These are phyloP conservation scores for Miscanthus lutarioriparius DNA, from an alignment of 176 grass and related monocot genomes.

Conservation along the genomic window DNA sequence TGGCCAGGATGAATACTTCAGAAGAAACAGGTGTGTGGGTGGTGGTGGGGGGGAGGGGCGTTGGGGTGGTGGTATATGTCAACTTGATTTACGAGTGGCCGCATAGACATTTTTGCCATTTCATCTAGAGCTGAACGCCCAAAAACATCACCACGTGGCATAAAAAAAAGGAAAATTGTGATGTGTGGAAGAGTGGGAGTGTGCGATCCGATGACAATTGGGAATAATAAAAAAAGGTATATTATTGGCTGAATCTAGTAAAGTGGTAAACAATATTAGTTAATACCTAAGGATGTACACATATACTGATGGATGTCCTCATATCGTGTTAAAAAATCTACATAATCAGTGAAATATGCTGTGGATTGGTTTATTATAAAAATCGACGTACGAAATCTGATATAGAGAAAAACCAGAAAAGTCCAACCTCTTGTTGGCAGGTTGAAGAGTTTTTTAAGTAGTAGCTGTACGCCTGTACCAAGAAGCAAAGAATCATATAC, in stretches of 20 bases:
- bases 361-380: background rate
- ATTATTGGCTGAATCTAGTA: background rate
- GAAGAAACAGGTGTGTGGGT: too few relatives aligned
- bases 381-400: background rate
- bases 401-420: background rate
- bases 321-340: background rate
- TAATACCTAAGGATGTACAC: background rate
- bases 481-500: background rate
- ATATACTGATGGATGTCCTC: background rate
- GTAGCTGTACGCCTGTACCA: background rate
- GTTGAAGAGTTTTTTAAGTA: background rate
- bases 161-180: background rate
- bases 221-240: background rate
- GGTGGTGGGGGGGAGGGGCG: too few relatives aligned
- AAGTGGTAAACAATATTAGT: background rate
- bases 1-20: too few relatives aligned
- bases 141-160: background rate
- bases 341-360: background rate
- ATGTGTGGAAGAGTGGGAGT: background rate
- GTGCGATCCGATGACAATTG: background rate
- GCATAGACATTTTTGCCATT: too few relatives aligned
- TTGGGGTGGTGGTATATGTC: too few relatives aligned
- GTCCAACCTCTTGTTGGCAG: background rate
- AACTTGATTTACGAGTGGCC: too few relatives aligned
- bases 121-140: background rate